Conservation (phyloP, 1,139 yeast genomes). For the Geotrichum fermentans region DNA sequence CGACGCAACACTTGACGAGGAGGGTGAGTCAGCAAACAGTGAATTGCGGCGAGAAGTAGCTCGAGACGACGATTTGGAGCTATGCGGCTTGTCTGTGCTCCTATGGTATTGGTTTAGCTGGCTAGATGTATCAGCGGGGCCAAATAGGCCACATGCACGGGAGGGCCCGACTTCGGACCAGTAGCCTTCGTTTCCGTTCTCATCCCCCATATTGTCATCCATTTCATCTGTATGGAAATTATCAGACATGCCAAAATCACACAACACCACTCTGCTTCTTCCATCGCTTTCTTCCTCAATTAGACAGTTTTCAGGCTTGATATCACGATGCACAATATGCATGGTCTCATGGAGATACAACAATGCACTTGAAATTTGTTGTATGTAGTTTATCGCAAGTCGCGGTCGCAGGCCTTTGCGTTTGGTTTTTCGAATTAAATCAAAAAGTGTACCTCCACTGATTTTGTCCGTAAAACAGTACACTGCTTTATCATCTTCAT, state of each 20-base stretch:
- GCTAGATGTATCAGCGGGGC: conserved; percentile 33
- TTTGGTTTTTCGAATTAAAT: conserved; percentile 52
- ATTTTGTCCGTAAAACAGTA: conserved; percentile 70
- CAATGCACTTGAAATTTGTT: conserved; percentile 60
- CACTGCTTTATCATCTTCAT: conserved; percentile 56
- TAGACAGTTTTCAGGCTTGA: conserved; percentile 80
- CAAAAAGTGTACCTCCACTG: conserved; percentile 81
- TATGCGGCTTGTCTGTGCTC: neutral
- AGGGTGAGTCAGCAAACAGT: neutral
- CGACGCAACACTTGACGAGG: conserved; percentile 8
- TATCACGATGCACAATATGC: conserved; percentile 75
- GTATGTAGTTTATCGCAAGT: conserved; percentile 39
- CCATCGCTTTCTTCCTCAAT: conserved; percentile 42
- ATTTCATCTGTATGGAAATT: conserved; percentile 33
- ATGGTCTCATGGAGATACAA: conserved; percentile 66
- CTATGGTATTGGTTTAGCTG: conserved; percentile 26
- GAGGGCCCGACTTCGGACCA: neutral
- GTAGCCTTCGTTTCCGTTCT: conserved; percentile 31
- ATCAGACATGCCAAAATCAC: conserved; percentile 85
- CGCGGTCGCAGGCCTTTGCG: conserved; percentile 20
- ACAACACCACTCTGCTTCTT: conserved; percentile 41
- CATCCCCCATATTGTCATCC: neutral
- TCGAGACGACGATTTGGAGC: conserved; percentile 1
- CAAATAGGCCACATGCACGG: conserved; percentile 32
- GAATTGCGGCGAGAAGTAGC: conserved; percentile 11